Percentiles rank a stretch among this genome's conserved stretches.
Evolutionary conservation across 1,139 yeast species (phyloP).

Genomic region (Suhomyces ambrosiae): DNA sequence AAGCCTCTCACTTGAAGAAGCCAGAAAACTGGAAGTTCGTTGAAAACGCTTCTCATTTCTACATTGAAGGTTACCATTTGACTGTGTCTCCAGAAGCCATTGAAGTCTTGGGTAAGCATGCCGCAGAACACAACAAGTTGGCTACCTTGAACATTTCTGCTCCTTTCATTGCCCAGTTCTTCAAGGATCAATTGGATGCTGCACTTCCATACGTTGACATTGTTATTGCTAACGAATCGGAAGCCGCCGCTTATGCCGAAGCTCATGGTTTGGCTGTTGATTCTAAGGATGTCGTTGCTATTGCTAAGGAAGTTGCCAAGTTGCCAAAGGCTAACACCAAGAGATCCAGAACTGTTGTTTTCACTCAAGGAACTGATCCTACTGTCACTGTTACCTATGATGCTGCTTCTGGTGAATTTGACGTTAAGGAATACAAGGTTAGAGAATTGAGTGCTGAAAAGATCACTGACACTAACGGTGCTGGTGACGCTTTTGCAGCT

Average conservation of each 20-base stretch:
- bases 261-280: constrained; percentile 64
- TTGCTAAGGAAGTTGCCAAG: constrained; percentile 81
- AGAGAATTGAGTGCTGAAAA: constrained; percentile 65
- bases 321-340: constrained; percentile 74
- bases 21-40: constrained; percentile 91
- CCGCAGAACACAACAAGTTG: constrained; percentile 81
- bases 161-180: constrained; percentile 94
- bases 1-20: constrained; percentile 79
- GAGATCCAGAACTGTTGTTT: constrained; percentile 79
- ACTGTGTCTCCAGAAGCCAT: constrained; percentile 98
- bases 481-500: constrained; percentile 99
- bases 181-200: constrained; percentile 85
- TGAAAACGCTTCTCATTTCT: constrained; percentile 76
- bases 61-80: constrained; percentile 97
- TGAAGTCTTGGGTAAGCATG: constrained; percentile 84
- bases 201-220: constrained; percentile 86
- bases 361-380: constrained; percentile 92
- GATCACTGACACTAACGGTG: constrained; percentile 95
- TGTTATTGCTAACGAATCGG: constrained; percentile 94
- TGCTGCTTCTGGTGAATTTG: constrained; percentile 46
- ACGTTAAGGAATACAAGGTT: constrained; percentile 61
- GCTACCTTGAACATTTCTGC: constrained; percentile 90
- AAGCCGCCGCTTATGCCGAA: constrained; percentile 93
- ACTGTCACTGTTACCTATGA: constrained; percentile 72
- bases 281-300: constrained; percentile 62